Percentiles rank a stretch among this genome's conserved stretches.
phyloP scores from a whole-genome alignment of 495 filamentous ascomycete species.

The Articulospora tetracladia region DNA sequence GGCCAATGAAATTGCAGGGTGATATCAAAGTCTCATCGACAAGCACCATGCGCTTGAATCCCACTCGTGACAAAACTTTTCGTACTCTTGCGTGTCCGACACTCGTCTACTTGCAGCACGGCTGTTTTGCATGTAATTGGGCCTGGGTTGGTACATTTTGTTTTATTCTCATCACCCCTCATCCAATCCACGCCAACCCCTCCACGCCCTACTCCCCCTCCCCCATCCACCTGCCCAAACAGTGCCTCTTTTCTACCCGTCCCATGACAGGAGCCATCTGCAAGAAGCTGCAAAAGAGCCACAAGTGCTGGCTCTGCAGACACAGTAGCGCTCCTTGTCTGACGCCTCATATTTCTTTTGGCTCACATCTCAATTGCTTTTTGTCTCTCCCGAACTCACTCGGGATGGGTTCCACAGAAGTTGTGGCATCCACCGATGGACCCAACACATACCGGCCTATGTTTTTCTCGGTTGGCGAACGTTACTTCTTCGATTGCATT shows the following conservation, averaged over 20 bases:
- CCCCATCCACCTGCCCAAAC: constrained; percentile 12
- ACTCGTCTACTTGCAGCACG: constrained; percentile 14
- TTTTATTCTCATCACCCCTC: not conserved
- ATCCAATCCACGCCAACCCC: constrained; percentile 5
- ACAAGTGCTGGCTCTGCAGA: constrained; percentile 27
- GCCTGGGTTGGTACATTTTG: constrained; percentile 3
- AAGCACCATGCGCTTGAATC: not conserved
- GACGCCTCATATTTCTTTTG: constrained; percentile 26
- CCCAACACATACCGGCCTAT: constrained; percentile 24
- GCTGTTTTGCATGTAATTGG: constrained; percentile 13
- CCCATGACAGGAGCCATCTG: constrained; percentile 22
- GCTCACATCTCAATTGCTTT: not conserved
- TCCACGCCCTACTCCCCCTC: constrained; percentile 4
- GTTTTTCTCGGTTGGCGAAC: constrained; percentile 25
- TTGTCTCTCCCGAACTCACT: constrained; percentile 10
- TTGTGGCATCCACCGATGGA: constrained; percentile 24
- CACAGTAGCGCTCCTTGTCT: constrained; percentile 17
- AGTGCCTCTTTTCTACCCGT: constrained; percentile 6
- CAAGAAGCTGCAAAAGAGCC: constrained; percentile 19
- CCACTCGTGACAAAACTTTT: constrained; percentile 3
- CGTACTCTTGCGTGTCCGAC: constrained; percentile 11
- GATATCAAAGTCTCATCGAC: not conserved
- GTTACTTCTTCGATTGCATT: constrained; percentile 23
- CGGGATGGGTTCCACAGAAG: constrained; percentile 20
- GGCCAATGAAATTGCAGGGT: not conserved